phyloP scores from a whole-genome alignment of 306 rosid species.

The Dryas octopetala region DNA sequence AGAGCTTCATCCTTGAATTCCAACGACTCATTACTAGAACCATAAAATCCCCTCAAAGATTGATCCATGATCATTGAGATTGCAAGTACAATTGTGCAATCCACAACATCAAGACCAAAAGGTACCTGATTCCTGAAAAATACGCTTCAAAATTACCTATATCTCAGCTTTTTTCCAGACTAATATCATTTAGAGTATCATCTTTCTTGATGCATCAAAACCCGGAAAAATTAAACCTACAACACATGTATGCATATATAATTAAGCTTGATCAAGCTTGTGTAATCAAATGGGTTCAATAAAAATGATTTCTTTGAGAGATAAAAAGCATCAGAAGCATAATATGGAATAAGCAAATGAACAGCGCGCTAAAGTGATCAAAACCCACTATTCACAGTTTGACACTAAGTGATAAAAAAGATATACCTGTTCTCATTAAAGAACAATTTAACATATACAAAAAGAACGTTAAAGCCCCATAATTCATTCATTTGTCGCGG shows the following conservation, averaged over 20 bases:
- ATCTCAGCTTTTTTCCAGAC: background rate
- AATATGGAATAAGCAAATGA: background rate
- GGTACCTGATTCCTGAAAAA: background rate
- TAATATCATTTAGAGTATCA: background rate
- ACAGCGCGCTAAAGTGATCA: background rate
- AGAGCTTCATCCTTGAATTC: conserved; percentile 6
- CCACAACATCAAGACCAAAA: conserved; percentile 18
- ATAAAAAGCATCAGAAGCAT: conserved; percentile 5
- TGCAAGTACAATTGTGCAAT: conserved; percentile 2
- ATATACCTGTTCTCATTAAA: background rate
- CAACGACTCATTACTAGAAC: conserved; percentile 20
- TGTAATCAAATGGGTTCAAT: background rate
- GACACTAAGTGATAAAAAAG: background rate
- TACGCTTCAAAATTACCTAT: background rate
- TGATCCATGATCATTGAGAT: conserved; percentile 28
- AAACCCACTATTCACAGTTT: background rate
- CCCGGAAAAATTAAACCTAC: conserved; percentile 11
- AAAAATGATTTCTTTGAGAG: background rate
- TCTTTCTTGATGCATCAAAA: conserved; percentile 3
- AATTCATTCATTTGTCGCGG: background rate
- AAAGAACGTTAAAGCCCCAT: background rate
- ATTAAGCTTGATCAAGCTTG: conserved; percentile 1
- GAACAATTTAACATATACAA: background rate
- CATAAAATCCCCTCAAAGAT: conserved; percentile 15
- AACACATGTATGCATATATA: background rate